Evolutionary conservation across 148 eudicot species (phyloP), one percentile per base, ranked within the genome.

Genomic region (Spergularia marina): DNA sequence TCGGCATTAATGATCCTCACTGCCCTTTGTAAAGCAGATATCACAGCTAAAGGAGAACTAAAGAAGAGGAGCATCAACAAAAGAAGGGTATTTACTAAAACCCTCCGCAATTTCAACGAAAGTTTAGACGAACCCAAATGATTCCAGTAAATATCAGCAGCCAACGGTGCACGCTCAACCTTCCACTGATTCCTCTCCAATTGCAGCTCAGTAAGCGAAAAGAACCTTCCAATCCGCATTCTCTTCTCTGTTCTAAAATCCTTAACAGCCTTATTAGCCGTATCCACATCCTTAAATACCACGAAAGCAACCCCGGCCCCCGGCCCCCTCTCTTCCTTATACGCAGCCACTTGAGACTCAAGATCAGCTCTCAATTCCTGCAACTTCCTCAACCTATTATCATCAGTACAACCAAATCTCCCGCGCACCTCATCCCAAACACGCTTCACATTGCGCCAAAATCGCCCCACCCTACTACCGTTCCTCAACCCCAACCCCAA

Each of bases 251-350:
- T 77, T 72, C 85, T 77, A 14, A 95, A 84, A 85, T 95, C 98
- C 84, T 90, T 88, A 68, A 92, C 87, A 13, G 96, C 96, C 83
- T 87, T 92, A 67, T 86, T 95, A 1, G 97, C 89, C 0, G 97
- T 85, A 73, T 84, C 88, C 7, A 95, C 94, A 65, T 95, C 98
- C 91, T 90, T 90, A 72, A 95, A 95, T 36, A 95, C 96, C 72
- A 95, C 96, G 74, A 95, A 95, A 41, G 97, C 96, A 79, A 90
- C 97, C 49, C 97, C 97, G 10, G 97, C 98, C 13, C 98, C 98
- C 12, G 82, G 90, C 5, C 94, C 98, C 23, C 83, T 84, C 6
- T 96, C 94, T 71, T 89, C 96, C 79, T 87, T 92, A 79, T 95
- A 95, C 13, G 94, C 92, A 4, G 96, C 92, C 89, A 95, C 82